Evolutionary conservation across 2,329 filamentous ascomycete species (phyloP), one percentile per base, ranked within the genome.

Genomic region (Pyrenochaeta sp.): DNA sequence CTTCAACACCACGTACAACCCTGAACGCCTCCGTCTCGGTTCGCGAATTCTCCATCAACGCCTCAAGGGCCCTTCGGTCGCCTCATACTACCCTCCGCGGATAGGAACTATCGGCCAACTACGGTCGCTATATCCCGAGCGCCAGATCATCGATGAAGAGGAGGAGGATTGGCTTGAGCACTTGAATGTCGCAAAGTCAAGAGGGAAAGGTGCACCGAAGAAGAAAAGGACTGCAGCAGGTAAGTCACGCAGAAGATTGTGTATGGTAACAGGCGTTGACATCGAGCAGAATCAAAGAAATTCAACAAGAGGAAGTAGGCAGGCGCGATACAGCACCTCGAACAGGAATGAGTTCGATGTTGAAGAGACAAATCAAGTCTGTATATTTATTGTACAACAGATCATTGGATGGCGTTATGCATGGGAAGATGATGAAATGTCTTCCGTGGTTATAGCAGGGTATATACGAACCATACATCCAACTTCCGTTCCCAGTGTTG

Each of bases 11-110:
- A 93, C 89, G 47, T 98, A 88, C 82, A 99, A 99, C 78, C 95
- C 95, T 21, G 84, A 91, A 49, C 82, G 87, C 64, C 77, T 90
- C 57, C 91, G 95, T 58, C 86, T 91, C 65, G 95, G 95, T 71
- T 97, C 95, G 81, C 96, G 95, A 78, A 83, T 99, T 74, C 83
- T 99, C 55, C 91, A 93, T 71, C 90, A 97, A 76, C 87, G 93
- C 71, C 82, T 98, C 59, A 87, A 85, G 71, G 95, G 95, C n/a
- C 91, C 92, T 27, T 80, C 90, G 0, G 79, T 97, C 61, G 90
- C 88, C 33, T 84, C 91, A 52, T 99, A 97, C 82, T 99, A 99
- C 75, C 95, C 95, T 1, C 87, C 88, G 61, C 89, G 83, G 57
- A 81, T 89, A 14, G 86, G 86, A 20, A 88, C 88, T 0, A 85